Conservation (phyloP, 1,139 yeast species). For the Zhuliangozyma blackwelliae region DNA sequence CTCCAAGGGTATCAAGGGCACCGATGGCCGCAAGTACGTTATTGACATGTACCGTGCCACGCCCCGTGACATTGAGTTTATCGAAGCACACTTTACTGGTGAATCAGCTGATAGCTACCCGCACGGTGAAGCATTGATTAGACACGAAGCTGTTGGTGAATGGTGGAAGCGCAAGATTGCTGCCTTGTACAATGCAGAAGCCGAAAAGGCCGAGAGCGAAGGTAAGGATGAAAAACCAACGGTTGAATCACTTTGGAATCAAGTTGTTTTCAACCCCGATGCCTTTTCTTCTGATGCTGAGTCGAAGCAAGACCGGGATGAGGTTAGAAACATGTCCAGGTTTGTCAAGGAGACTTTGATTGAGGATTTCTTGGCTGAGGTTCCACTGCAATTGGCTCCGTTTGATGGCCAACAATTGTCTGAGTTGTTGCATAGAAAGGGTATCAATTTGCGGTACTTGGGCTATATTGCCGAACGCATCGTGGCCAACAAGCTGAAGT, state of each 20-base stretch:
- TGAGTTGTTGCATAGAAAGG: conserved; percentile 64
- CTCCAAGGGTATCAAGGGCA: conserved; percentile 81
- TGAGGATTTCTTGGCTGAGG: conserved; percentile 58
- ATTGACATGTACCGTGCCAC: conserved; percentile 81
- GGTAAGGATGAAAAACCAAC: conserved; percentile 45
- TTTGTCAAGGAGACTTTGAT: conserved; percentile 58
- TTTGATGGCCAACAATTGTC: conserved; percentile 78
- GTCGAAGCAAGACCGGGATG: conserved; percentile 49
- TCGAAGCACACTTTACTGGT: conserved; percentile 48
- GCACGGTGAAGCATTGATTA: conserved; percentile 69
- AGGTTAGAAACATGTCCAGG: conserved; percentile 64
- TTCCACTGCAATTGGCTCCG: conserved; percentile 59
- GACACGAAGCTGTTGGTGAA: conserved; percentile 86
- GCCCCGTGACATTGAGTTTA: conserved; percentile 78
- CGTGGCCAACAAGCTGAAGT: conserved; percentile 21
- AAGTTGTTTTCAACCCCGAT: conserved; percentile 73
- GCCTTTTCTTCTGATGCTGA: conserved; percentile 51
- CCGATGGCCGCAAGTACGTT: conserved; percentile 80
- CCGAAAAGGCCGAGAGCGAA: conserved; percentile 47
- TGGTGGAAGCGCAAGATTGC: conserved; percentile 81
- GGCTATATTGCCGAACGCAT: conserved; percentile 53
- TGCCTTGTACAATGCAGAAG: conserved; percentile 46
- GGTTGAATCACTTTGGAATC: conserved; percentile 53
- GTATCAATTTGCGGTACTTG: conserved; percentile 86
- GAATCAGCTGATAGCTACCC: conserved; percentile 51